Conservation (phyloP, 2,329 filamentous ascomycete species). For the Mycosphaerella arachidis region DNA sequence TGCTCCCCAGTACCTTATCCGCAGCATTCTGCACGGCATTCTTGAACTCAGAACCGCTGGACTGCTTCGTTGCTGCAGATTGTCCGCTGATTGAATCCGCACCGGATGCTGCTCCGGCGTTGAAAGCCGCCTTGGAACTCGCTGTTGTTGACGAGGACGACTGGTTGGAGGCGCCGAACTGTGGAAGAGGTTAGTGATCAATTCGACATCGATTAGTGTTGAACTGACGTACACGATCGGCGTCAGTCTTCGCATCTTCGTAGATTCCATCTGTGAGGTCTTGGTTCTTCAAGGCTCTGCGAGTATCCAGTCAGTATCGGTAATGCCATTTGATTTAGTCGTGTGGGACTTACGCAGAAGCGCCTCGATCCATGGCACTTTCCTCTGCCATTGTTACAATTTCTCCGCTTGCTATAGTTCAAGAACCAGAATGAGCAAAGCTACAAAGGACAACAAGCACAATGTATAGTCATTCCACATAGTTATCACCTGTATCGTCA, state of each 20-base stretch:
- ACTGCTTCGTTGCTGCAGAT: background rate
- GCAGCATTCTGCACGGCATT: background rate
- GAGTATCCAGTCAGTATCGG: background rate
- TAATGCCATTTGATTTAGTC: background rate
- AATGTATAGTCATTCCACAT: no score
- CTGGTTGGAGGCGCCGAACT: background rate
- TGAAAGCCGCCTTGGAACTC: background rate
- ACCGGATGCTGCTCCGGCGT: background rate
- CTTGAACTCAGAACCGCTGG: background rate
- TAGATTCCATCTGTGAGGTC: constrained; percentile 1
- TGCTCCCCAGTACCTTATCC: background rate
- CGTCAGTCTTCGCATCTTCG: background rate
- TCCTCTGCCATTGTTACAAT: background rate
- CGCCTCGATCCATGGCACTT: background rate
- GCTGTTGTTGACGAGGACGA: background rate
- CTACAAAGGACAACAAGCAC: no score
- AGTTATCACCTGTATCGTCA: background rate
- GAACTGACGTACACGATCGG: background rate
- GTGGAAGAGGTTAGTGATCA: background rate
- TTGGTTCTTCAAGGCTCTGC: background rate
- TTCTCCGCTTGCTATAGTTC: no score
- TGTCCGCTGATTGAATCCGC: background rate
- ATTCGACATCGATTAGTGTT: background rate
- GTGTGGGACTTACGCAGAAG: background rate
- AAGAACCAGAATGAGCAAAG: no score